phyloP scores from a whole-genome alignment of 345 rosid genomes.

The Orychophragmus violaceus region DNA sequence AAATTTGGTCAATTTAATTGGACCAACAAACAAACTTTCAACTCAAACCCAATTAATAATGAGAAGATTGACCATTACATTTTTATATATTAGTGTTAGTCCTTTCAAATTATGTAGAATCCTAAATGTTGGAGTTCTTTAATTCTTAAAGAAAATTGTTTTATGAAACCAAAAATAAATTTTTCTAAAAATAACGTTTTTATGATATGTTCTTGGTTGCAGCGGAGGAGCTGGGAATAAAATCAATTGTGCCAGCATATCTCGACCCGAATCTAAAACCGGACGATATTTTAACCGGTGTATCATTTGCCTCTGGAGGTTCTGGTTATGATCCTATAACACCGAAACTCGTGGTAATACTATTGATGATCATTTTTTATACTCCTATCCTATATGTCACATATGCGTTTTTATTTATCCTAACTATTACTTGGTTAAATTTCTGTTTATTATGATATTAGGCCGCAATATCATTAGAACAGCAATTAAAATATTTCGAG shows the following conservation, averaged over 20 bases:
- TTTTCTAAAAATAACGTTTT: not conserved
- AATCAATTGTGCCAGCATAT: constrained; percentile 55
- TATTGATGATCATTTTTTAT: no score
- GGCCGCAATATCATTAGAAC: constrained; percentile 39
- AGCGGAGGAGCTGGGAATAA: constrained; percentile 69
- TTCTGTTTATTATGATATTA: constrained; percentile 18
- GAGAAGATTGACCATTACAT: no score
- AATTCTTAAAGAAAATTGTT: no score
- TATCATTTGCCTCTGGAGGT: constrained; percentile 73
- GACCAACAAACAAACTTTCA: no score
- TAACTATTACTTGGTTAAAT: not conserved
- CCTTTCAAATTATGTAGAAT: no score
- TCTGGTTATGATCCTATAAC: constrained; percentile 73
- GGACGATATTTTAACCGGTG: constrained; percentile 63
- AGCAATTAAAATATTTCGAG: constrained; percentile 39
- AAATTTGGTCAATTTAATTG: no score
- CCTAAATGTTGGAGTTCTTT: no score
- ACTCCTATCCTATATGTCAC: not conserved
- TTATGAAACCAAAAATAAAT: not conserved
- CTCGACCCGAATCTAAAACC: constrained; percentile 41
- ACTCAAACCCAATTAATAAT: no score
- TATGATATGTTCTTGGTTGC: constrained; percentile 3
- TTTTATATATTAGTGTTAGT: no score
- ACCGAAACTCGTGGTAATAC: constrained; percentile 40
- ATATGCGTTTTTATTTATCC: not conserved